Percentiles rank a stretch among this genome's conserved stretches.
Conservation (phyloP, 768 basidiomycete species). For the Suillus variegatus region DNA sequence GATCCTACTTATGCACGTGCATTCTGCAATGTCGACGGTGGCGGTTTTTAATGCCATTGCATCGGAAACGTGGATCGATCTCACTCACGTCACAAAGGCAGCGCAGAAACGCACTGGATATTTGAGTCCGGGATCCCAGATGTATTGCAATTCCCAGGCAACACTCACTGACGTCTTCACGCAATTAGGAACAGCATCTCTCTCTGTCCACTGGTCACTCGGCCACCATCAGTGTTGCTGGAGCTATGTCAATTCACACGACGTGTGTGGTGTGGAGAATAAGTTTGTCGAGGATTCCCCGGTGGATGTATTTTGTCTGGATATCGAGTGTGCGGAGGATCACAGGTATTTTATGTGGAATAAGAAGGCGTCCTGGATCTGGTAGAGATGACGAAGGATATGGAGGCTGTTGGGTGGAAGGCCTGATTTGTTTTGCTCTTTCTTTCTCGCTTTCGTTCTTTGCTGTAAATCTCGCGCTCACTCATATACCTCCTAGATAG, state of each 20-base stretch:
- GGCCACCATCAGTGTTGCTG: slow-evolving; percentile 98
- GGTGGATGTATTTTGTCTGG: slow-evolving; percentile 95
- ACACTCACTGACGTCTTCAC: slow-evolving; percentile 78
- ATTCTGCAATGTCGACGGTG: slow-evolving; percentile 85
- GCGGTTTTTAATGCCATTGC: too few species aligned
- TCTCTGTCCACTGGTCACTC: slow-evolving; percentile 91
- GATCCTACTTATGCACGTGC: slow-evolving; percentile 92
- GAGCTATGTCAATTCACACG: slow-evolving; percentile 93
- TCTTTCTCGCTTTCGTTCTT: background rate
- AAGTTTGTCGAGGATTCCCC: slow-evolving; percentile 96
- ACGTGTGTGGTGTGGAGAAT: slow-evolving; percentile 80
- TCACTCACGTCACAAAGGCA: slow-evolving; percentile 56
- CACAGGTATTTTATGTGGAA: slow-evolving; percentile 99
- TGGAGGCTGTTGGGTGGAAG: slow-evolving; percentile 84
- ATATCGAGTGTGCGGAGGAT: slow-evolving; percentile 92
- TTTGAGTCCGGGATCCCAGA: slow-evolving; percentile 97
- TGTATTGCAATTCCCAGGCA: slow-evolving; percentile 90
- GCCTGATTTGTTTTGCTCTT: slow-evolving; percentile 38
- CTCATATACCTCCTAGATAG: slow-evolving; percentile 63
- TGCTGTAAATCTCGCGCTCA: background rate
- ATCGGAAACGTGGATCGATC: slow-evolving; percentile 95
- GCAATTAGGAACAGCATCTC: slow-evolving; percentile 84
- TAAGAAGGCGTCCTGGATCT: slow-evolving; percentile 87
- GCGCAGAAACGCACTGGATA: slow-evolving; percentile 93
- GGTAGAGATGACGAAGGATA: slow-evolving; percentile 87